Conservation (phyloP, 2,329 filamentous ascomycete genomes). For the Hypoxylon sp. region DNA sequence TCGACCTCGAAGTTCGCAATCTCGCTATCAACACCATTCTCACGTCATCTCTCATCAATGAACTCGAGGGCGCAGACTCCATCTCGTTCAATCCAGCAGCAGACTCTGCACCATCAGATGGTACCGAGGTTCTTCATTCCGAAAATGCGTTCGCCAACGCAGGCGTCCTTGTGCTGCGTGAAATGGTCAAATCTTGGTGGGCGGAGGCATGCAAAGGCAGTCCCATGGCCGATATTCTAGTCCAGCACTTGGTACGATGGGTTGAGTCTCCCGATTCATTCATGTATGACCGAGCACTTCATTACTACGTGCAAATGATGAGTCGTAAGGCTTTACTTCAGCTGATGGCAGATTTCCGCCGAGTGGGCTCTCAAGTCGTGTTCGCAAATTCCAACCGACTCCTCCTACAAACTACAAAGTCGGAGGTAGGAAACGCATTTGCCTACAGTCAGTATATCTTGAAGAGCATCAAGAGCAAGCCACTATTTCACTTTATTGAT, state of each 20-base stretch:
- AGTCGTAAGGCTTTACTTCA: conserved; percentile 96
- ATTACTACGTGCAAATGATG: conserved; percentile 99
- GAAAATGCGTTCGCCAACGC: conserved; percentile 94
- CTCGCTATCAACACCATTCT: conserved; percentile 97
- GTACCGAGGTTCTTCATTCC: conserved; percentile 76
- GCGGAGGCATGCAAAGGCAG: conserved; percentile 88
- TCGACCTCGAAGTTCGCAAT: conserved; percentile 93
- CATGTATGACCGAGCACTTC: conserved; percentile 91
- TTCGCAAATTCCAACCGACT: conserved; percentile 91
- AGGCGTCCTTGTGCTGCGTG: conserved; percentile 86
- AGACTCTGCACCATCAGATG: conserved; percentile 68
- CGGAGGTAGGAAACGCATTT: conserved; percentile 94
- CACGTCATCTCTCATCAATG: conserved; percentile 95
- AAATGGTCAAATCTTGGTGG: conserved; percentile 99
- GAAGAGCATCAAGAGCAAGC: conserved; percentile 95
- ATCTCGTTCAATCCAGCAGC: conserved; percentile 83
- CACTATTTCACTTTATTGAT: conserved; percentile 96
- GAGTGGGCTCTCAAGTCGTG: conserved; percentile 94
- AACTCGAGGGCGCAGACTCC: conserved; percentile 88
- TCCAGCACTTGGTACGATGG: conserved; percentile 97
- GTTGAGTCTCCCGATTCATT: conserved; percentile 93
- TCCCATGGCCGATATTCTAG: conserved; percentile 96
- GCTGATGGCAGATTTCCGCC: conserved; percentile 94
- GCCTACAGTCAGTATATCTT: conserved; percentile 98
- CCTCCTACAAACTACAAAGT: conserved; percentile 93